phyloP scores from a whole-genome alignment of 106 monocot species.

The Acanthochlamys bracteata region DNA sequence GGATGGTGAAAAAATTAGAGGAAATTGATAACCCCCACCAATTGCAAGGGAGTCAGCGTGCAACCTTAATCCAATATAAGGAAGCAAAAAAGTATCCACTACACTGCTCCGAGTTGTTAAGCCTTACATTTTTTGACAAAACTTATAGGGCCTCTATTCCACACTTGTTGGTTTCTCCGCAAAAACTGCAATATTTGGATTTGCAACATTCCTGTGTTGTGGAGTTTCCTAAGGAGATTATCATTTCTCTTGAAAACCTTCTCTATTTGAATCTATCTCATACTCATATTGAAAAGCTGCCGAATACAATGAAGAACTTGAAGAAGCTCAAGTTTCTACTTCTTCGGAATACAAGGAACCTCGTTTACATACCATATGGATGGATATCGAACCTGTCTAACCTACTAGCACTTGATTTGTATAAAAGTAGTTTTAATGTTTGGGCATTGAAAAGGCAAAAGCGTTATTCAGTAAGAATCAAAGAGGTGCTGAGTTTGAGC shows the following conservation, averaged over 20 bases:
- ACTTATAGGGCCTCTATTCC: not conserved
- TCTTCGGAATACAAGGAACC: not conserved
- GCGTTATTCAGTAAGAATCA: not conserved
- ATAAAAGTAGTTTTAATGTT: not conserved
- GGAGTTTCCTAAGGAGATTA: constrained; percentile 8
- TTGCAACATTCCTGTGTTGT: constrained; percentile 8
- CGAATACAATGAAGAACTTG: constrained; percentile 1
- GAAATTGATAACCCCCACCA: not conserved
- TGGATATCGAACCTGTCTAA: not conserved
- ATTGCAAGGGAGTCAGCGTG: not conserved
- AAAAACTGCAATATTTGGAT: constrained; percentile 16
- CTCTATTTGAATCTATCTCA: constrained; percentile 15
- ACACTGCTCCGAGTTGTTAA: constrained; percentile 1
- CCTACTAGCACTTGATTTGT: not conserved
- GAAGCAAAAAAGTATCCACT: not conserved
- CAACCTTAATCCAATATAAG: constrained; percentile 1
- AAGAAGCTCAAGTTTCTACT: constrained; percentile 5
- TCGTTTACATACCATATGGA: not conserved
- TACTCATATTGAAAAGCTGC: constrained; percentile 5
- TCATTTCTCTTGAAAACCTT: constrained; percentile 1
- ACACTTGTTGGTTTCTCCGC: not conserved
- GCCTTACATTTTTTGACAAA: not conserved
- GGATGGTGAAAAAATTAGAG: constrained; percentile 2
- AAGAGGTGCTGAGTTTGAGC: not conserved
- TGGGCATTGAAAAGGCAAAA: not conserved